Evolutionary conservation across 805 yeast genomes (phyloP), one percentile per base, ranked within the genome.

Genomic region (Hanseniaspora singularis): DNA sequence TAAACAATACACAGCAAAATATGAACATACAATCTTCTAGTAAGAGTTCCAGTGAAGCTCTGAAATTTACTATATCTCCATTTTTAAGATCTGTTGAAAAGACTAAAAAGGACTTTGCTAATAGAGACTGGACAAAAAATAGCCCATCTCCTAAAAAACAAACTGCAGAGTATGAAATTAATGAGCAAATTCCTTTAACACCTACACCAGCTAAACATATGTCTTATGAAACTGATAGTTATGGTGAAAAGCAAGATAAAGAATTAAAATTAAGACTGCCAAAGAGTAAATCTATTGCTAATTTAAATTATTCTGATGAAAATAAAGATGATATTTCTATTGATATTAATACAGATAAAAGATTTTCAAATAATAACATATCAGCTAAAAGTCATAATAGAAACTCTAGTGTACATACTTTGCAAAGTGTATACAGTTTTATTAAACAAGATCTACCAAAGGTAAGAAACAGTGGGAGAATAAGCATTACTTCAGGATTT

Each of bases 31-130:
- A n/a, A n/a, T n/a, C n/a, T n/a, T n/a, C n/a, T n/a, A n/a, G n/a
- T n/a, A n/a, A n/a, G n/a, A n/a, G n/a, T n/a, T n/a, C n/a, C n/a
- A n/a, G n/a, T n/a, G n/a, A n/a, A n/a, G n/a, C n/a, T n/a, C n/a
- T n/a, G n/a, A n/a, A n/a, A n/a, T n/a, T n/a, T 28, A 27, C 37
- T 3, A 43, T 39, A 5, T 43, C 47, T 30, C 50, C 50, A 4
- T 46, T 46, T n/a, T 40, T 46, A 18, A 46, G 50, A 46, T 43
- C 47, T 16, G 23, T 43, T 6, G 47, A 43, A 28, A 43, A 43
- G 24, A 43, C 47, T 15, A 43, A 43, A 16, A 36, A 40, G 10
- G 37, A 36, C 4, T n/a, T 43, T 24, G 19, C 28, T 12, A 31
- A 37, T n/a, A 36, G 47, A 36, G 40, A 37, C 12, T 43, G 47